Evolutionary conservation across 202 grass and related monocot species (phyloP).

Genomic region (Digitaria exilis): DNA sequence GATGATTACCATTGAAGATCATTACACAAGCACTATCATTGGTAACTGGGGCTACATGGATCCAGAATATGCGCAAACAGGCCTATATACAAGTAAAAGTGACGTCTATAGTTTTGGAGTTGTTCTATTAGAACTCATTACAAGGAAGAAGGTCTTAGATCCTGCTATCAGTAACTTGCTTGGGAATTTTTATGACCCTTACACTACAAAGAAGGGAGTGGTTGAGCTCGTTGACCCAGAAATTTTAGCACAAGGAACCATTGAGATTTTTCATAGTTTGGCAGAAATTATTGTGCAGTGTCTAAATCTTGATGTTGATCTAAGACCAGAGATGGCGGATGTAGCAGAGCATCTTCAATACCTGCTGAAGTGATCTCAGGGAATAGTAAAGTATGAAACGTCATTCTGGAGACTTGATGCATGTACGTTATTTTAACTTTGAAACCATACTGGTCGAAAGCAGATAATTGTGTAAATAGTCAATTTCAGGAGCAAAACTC

Average conservation of each 20-base stretch:
- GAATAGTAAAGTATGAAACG: neutral
- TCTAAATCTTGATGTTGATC: neutral
- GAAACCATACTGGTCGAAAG: no score
- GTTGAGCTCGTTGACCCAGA: neutral
- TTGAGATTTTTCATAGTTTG: neutral
- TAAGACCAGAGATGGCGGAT: neutral
- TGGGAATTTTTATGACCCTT: neutral
- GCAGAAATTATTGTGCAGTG: neutral
- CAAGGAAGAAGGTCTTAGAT: neutral
- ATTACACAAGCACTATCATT: neutral
- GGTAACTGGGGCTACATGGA: neutral
- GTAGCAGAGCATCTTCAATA: neutral
- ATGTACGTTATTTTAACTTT: no score
- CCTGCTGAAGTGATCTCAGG: neutral
- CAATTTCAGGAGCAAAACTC: no score
- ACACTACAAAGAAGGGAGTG: neutral
- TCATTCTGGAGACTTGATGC: no score
- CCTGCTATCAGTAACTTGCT: neutral
- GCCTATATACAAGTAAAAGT: neutral
- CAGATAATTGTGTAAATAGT: no score
- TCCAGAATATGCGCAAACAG: neutral
- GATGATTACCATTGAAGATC: neutral
- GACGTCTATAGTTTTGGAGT: neutral
- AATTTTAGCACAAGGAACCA: neutral
- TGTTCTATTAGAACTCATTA: neutral